These are phyloP conservation scores for Eucalyptus erythrocorys DNA, from an alignment of 345 rosid species.

Conservation along the genomic window DNA sequence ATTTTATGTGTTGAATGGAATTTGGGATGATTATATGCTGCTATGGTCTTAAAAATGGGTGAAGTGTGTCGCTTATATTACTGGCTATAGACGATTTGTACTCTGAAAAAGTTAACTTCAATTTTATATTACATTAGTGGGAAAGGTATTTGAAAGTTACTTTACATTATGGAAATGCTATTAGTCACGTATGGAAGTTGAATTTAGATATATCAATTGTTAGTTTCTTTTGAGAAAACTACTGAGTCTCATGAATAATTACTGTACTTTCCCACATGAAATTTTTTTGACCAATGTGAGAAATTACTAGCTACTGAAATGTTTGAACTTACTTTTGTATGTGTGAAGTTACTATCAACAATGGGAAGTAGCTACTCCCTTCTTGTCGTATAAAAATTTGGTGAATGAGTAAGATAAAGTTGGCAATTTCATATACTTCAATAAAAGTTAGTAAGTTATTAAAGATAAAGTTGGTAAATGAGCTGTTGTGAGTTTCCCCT, in stretches of 20 bases:
- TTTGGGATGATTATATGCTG: not conserved
- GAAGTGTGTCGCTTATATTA: not conserved
- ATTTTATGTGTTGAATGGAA: not conserved
- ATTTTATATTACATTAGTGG: not conserved
- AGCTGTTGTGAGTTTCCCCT: too few relatives aligned
- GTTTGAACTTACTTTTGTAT: not conserved
- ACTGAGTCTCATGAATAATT: too few relatives aligned
- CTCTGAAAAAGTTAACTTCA: too few relatives aligned
- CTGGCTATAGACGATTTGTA: too few relatives aligned
- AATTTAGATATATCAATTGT: not conserved
- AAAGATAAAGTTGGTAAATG: too few relatives aligned
- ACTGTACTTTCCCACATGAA: not conserved
- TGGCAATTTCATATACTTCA: not conserved
- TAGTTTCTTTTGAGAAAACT: too few relatives aligned
- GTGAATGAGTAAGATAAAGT: too few relatives aligned
- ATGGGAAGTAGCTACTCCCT: not conserved
- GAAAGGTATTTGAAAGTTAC: not conserved
- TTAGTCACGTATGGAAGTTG: not conserved
- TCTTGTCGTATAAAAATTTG: not conserved
- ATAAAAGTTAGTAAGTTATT: not conserved
- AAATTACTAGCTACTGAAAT: not conserved
- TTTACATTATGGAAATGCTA: not conserved
- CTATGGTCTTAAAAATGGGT: not conserved
- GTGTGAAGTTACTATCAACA: not conserved
- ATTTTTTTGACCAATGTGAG: not conserved